These are phyloP conservation scores for Metschnikowia hibisci DNA, from an alignment of 805 yeast species.

Conservation along the genomic window DNA sequence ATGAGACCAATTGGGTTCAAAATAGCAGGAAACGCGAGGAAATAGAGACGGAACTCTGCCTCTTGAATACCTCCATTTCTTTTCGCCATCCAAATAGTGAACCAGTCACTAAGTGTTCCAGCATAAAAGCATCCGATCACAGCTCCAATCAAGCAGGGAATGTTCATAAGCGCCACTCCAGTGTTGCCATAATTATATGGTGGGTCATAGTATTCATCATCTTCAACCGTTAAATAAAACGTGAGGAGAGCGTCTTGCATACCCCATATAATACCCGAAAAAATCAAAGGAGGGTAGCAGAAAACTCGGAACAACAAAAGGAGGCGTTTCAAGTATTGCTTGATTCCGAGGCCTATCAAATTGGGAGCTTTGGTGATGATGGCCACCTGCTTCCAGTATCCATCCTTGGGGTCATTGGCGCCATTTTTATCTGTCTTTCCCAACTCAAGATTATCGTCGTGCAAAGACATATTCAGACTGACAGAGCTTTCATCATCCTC, in stretches of 20 bases:
- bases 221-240: slow-evolving; percentile 71
- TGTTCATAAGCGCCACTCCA: slow-evolving; percentile 72
- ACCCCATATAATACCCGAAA: slow-evolving; percentile 77
- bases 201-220: slow-evolving; percentile 56
- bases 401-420: slow-evolving; percentile 32
- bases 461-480: slow-evolving; percentile 13
- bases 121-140: slow-evolving; percentile 63
- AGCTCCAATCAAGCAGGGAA: slow-evolving; percentile 67
- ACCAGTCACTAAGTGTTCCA: slow-evolving; percentile 55
- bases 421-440: slow-evolving; percentile 27
- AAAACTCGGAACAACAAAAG: slow-evolving; percentile 51
- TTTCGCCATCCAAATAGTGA: slow-evolving; percentile 59
- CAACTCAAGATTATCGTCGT: slow-evolving; percentile 13
- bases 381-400: slow-evolving; percentile 46
- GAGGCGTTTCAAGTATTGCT: slow-evolving; percentile 57
- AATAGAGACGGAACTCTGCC: slow-evolving; percentile 62
- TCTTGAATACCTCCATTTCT: slow-evolving; percentile 58
- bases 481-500: slow-evolving; percentile 10
- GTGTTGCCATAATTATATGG: slow-evolving; percentile 65
- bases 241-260: slow-evolving; percentile 73
- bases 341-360: slow-evolving; percentile 59
- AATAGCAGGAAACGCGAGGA: slow-evolving; percentile 51
- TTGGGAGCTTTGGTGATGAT: slow-evolving; percentile 56
- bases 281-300: slow-evolving; percentile 59
- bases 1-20: slow-evolving; percentile 60